Evolutionary conservation across 2,329 filamentous ascomycete species (phyloP).

Genomic region (Zymoseptoria crescenta): DNA sequence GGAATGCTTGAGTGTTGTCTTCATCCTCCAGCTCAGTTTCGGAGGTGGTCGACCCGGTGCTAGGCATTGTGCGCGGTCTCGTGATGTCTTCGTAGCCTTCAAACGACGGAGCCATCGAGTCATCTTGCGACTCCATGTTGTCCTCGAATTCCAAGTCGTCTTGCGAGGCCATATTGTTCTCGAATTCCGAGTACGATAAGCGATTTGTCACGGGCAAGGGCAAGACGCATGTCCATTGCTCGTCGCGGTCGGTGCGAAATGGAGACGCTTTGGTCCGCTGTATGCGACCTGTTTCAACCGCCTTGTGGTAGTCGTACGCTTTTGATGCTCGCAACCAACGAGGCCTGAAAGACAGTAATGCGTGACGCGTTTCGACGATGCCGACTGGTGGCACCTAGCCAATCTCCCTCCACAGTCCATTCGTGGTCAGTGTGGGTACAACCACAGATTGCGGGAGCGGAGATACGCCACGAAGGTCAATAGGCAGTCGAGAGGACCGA

Average conservation of each 20-base stretch:
- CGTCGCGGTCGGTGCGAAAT: neutral
- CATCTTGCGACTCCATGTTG: neutral
- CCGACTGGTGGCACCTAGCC: neutral
- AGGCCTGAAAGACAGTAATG: neutral
- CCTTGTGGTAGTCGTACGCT: neutral
- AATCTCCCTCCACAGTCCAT: neutral
- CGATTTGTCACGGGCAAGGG: neutral
- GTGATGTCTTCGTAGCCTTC: neutral
- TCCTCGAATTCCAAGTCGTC: neutral
- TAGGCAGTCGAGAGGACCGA: neutral
- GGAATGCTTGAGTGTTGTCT: neutral
- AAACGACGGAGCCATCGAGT: neutral
- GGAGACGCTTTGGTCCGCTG: neutral
- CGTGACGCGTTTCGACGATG: neutral
- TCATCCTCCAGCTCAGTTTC: neutral
- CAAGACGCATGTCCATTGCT: neutral
- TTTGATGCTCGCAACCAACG: neutral
- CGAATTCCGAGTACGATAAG: neutral
- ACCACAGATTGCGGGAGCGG: neutral
- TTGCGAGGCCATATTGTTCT: neutral
- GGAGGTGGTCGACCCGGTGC: neutral
- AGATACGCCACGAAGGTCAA: too few relatives aligned
- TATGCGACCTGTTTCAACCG: neutral
- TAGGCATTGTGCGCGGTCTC: neutral
- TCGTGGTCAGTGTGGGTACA: neutral